Conservation (phyloP, 768 basidiomycete genomes). For the Daedalea quercina region DNA sequence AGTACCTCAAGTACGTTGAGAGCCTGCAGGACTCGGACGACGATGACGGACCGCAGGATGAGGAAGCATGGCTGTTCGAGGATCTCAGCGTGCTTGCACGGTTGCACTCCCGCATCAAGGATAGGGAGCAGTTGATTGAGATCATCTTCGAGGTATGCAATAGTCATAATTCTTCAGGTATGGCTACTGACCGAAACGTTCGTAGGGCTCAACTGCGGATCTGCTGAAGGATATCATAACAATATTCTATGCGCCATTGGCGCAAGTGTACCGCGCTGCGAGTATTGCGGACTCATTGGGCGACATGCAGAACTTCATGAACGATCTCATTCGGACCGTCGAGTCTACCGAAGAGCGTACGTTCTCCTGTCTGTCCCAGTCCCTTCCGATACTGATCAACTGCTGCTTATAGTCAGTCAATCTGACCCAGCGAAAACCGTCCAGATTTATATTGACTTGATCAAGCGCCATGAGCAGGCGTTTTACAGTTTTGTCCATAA, state of each 20-base stretch:
- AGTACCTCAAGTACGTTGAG: conserved; percentile 60
- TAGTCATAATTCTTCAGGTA: background rate
- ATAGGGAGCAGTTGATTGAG: conserved; percentile 87
- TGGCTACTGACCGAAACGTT: background rate
- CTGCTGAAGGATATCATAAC: conserved; percentile 97
- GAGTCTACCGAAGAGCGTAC: conserved; percentile 85
- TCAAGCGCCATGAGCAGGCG: conserved; percentile 88
- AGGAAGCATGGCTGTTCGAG: conserved; percentile 95
- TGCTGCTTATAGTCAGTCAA: conserved; percentile 52
- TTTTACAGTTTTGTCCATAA: conserved; percentile 99
- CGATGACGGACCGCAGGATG: conserved; percentile 87
- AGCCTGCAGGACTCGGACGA: conserved; percentile 78
- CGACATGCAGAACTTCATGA: conserved; percentile 91
- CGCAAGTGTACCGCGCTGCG: conserved; percentile 95
- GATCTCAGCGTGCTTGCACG: conserved; percentile 78
- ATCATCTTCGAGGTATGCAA: conserved; percentile 84
- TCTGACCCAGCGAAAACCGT: conserved; percentile 83
- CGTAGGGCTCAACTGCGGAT: conserved; percentile 90
- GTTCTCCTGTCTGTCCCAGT: conserved; percentile 22
- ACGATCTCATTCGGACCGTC: conserved; percentile 91
- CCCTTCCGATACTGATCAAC: background rate
- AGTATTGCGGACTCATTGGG: conserved; percentile 91
- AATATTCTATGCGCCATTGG: conserved; percentile 94
- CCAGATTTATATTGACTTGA: conserved; percentile 87
- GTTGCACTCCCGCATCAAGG: conserved; percentile 72